Base-by-base conservation (phyloP, 371 early-diverging fungal species). In the Syncephalastrum racemosum region DNA sequence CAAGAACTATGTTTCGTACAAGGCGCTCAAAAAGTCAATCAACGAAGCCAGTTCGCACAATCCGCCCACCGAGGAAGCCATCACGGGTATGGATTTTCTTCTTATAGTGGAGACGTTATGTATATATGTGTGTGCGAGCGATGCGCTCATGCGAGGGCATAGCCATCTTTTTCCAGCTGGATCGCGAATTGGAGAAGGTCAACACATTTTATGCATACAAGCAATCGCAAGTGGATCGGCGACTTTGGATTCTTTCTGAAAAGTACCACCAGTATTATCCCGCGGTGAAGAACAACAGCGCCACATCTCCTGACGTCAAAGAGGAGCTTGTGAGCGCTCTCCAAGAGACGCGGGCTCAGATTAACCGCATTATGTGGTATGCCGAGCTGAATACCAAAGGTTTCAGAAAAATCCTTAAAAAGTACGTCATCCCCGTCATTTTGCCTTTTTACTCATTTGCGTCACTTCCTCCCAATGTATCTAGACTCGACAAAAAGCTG, bases 401-500 rank as follows among this genome's bases (percentile, higher is more conserved):
- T 1, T 82, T 84, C 49, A 71, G 72, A 22, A 89, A 89, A 70
- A 89, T 87, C 54, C 71, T 87, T 40, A 89, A 89, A 75, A 89
- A 89, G 88, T 86, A 80, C 68, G 64, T 41, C 27, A 16, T 31
- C 36, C 36, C 36, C 36, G 36, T 31, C 36, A 31, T 31, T 31
- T 31, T 8, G 36, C 4, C 36, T 10, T 31, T 31, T 31, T 31
- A 10, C 36, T 31, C 36, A 31, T 31, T 31, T 31, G 36, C 36
- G 36, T 31, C 36, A 31, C 41, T 27, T 42, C 36, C 41, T 42
- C 41, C 52, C 31, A 14, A 14, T 25, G 45, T 23, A 23, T 44
- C 16, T 70, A 86, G 87, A 62, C 73, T 85, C 58, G 88, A 87
- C 69, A 87, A 87, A 56, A 78, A 78, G 43, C 70, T 85, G 40